Evolutionary conservation across 306 rosid genomes (phyloP).

Genomic region (Sicyos edulis): DNA sequence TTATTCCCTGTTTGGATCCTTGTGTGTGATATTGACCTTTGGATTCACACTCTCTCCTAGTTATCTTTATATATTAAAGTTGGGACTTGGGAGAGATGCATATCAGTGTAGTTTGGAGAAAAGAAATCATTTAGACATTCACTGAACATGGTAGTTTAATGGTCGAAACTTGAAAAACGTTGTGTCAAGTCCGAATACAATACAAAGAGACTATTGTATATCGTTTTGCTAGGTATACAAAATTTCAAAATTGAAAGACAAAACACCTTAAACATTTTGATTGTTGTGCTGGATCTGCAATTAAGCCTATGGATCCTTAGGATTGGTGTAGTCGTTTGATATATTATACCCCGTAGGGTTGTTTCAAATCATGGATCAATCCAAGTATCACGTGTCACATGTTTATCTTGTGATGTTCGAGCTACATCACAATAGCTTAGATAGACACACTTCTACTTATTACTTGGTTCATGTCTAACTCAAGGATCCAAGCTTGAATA

Average conservation of each 20-base stretch:
- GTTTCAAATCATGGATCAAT: too few relatives aligned
- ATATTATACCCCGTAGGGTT: too few relatives aligned
- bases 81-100: not conserved
- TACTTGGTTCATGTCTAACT: not conserved
- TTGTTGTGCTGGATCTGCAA: too few relatives aligned
- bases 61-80: not conserved
- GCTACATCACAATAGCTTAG: not conserved
- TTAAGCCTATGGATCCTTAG: too few relatives aligned
- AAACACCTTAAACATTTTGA: too few relatives aligned
- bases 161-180: not conserved
- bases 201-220: too few relatives aligned
- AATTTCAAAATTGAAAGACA: too few relatives aligned
- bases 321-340: too few relatives aligned
- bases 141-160: not conserved
- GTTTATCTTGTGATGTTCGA: not conserved
- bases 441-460: not conserved
- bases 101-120: not conserved
- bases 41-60: not conserved
- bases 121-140: not conserved
- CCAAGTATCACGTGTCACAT: not conserved
- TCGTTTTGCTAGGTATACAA: too few relatives aligned
- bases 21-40: not conserved
- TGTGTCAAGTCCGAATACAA: too few relatives aligned
- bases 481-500: not conserved
- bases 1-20: conserved; percentile 9